phyloP scores from a whole-genome alignment of 805 yeast genomes.

The Metschnikowia koreensis region DNA sequence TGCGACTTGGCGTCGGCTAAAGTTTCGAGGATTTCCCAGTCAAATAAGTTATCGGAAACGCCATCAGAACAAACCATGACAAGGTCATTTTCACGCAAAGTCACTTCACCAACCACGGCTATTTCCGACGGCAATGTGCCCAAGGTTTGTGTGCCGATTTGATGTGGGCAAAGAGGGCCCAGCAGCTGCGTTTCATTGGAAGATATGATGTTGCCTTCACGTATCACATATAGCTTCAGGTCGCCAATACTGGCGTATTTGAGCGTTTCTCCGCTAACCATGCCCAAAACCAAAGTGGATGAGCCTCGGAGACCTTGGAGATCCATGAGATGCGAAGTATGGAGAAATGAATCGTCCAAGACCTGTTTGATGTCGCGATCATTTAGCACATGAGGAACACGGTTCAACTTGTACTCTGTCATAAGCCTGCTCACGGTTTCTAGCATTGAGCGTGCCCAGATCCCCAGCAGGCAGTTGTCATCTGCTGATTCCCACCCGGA shows the following conservation, averaged over 20 bases:
- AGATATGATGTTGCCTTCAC: conserved; percentile 43
- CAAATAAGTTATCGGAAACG: conserved; percentile 50
- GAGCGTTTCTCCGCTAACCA: conserved; percentile 47
- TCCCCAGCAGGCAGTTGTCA: conserved; percentile 44
- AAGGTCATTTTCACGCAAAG: conserved; percentile 41
- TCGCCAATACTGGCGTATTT: conserved; percentile 54
- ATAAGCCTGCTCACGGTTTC: conserved; percentile 49
- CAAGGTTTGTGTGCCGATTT: conserved; percentile 51
- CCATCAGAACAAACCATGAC: conserved; percentile 53
- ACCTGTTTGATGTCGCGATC: conserved; percentile 42
- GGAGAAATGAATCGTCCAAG: conserved; percentile 47
- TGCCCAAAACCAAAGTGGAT: conserved; percentile 47
- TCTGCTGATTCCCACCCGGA: conserved; percentile 52
- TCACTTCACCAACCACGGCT: conserved; percentile 45
- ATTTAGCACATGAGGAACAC: conserved; percentile 36
- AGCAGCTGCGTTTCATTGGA: conserved; percentile 49
- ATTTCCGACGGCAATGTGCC: conserved; percentile 44
- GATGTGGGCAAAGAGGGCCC: conserved; percentile 49
- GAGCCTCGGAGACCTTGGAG: conserved; percentile 47
- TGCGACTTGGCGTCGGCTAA: conserved; percentile 31
- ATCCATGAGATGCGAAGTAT: conserved; percentile 51
- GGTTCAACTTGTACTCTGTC: conserved; percentile 43
- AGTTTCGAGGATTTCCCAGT: conserved; percentile 43
- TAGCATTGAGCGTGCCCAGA: conserved; percentile 52
- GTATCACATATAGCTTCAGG: conserved; percentile 45